A percentile compares a stretch with the other conserved stretches of the same genome.
Conservation (phyloP, 768 basidiomycete species). For the Leccinum obscurum region DNA sequence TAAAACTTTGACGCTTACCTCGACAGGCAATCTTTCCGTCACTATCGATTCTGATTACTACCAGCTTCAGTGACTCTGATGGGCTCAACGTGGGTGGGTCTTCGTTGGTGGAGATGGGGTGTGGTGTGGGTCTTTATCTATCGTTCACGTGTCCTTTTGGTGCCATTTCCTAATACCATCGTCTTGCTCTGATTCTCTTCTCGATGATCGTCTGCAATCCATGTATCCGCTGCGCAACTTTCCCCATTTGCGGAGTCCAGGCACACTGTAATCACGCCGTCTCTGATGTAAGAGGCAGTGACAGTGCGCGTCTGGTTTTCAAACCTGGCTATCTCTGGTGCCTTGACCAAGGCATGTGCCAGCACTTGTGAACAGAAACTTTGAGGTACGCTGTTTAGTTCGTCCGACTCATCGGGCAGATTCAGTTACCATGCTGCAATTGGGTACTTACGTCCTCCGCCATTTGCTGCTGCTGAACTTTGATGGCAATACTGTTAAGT, state of each 20-base stretch:
- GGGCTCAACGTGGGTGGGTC: neutral
- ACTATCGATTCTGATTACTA: neutral
- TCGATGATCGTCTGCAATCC: neutral
- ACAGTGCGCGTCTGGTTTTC: too few relatives aligned
- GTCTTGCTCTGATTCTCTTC: neutral
- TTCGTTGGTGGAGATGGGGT: neutral
- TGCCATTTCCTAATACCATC: neutral
- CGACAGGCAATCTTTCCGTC: neutral
- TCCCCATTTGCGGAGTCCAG: neutral
- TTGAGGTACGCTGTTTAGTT: too few relatives aligned
- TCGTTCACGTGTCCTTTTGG: neutral
- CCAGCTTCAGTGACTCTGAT: neutral
- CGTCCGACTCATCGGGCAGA: too few relatives aligned
- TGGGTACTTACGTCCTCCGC: too few relatives aligned
- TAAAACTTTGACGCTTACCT: neutral
- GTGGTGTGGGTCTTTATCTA: neutral
- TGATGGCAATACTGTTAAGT: too few relatives aligned
- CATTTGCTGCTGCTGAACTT: too few relatives aligned
- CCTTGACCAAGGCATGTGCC: too few relatives aligned
- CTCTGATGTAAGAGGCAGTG: too few relatives aligned
- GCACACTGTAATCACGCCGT: neutral
- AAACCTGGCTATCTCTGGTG: too few relatives aligned
- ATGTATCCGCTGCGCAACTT: neutral
- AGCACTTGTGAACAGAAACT: too few relatives aligned
- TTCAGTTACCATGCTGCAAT: too few relatives aligned